phyloP scores from a whole-genome alignment of 257 asterid species.

The Solanum microdontum region DNA sequence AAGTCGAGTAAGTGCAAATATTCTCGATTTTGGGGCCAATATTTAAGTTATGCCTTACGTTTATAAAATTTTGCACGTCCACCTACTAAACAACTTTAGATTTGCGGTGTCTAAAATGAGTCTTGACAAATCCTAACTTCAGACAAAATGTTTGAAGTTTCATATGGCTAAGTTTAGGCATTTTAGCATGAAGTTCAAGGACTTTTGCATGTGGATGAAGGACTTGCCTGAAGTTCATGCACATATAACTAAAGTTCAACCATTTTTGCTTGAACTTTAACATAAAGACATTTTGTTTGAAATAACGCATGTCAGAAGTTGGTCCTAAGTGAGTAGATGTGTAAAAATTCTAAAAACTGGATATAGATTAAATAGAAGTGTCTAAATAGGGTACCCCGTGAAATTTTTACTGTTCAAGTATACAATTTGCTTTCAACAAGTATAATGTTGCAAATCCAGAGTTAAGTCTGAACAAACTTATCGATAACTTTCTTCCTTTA shows the following conservation, averaged over 20 bases:
- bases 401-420: neutral
- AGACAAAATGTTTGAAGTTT: neutral
- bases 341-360: neutral
- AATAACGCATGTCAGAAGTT: neutral
- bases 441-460: neutral
- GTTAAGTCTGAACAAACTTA: neutral
- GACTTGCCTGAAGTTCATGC: neutral
- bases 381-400: neutral
- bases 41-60: neutral
- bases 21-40: too few relatives aligned
- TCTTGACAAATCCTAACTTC: neutral
- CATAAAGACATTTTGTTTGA: neutral
- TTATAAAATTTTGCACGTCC: neutral
- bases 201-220: neutral
- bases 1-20: neutral
- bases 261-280: neutral
- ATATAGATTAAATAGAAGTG: neutral
- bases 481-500: neutral
- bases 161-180: neutral
- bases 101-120: neutral
- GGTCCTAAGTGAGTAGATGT: neutral
- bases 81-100: neutral
- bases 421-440: neutral
- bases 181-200: neutral
- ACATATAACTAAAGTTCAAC: neutral